phyloP scores from a whole-genome alignment of 768 basidiomycete species.

The Pleurotus citrinopileatus region DNA sequence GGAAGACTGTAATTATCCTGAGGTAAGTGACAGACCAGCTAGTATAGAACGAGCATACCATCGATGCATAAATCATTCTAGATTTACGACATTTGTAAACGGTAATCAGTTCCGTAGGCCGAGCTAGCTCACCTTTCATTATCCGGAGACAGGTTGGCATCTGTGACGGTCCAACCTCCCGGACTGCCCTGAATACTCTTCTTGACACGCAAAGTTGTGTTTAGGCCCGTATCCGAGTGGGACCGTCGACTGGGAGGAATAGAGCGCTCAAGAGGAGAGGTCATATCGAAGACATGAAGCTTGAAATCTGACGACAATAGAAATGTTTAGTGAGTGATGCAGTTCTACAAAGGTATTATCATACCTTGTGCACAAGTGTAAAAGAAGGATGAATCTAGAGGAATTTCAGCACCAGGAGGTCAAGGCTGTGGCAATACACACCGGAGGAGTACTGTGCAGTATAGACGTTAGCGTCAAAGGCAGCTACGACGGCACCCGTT shows the following conservation, averaged over 20 bases:
- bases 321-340: not conserved
- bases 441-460: constrained; percentile 82
- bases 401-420: constrained; percentile 1
- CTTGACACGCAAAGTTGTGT: constrained; percentile 43
- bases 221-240: constrained; percentile 24
- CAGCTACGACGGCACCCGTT: constrained; percentile 75
- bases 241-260: constrained; percentile 14
- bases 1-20: constrained; percentile 44
- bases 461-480: constrained; percentile 73
- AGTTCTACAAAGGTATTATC: not conserved
- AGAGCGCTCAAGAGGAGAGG: constrained; percentile 36
- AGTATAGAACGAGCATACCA: too few relatives aligned
- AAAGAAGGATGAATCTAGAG: constrained; percentile 81
- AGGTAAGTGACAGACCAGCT: too few relatives aligned
- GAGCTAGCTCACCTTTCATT: constrained; percentile 64
- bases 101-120: not conserved
- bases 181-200: constrained; percentile 72
- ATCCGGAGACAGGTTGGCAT: constrained; percentile 86
- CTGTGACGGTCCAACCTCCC: constrained; percentile 93
- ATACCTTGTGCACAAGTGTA: constrained; percentile 88
- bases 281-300: constrained; percentile 84
- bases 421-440: constrained; percentile 20
- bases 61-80: constrained; percentile 92
- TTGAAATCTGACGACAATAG: constrained; percentile 64
- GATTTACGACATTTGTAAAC: not conserved